These are phyloP conservation scores for Aphanocladium album DNA, from an alignment of 2,329 filamentous ascomycete species.

Conservation along the genomic window DNA sequence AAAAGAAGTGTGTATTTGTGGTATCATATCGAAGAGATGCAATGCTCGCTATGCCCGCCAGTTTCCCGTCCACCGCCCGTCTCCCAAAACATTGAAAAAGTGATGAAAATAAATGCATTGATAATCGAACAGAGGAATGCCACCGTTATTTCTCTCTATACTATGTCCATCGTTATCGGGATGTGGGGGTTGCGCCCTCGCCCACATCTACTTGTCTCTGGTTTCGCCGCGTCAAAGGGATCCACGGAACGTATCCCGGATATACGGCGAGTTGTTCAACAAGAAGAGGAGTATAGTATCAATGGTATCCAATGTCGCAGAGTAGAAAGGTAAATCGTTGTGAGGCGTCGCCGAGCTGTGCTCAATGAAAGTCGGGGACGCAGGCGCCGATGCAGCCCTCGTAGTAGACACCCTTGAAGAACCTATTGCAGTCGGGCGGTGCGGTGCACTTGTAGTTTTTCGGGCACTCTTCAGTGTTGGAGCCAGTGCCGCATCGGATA, in stretches of 20 bases:
- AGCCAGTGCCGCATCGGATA: slow-evolving; percentile 12
- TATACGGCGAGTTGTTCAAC: not conserved
- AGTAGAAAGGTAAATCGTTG: not conserved
- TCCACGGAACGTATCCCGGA: too few relatives aligned
- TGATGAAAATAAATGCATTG: not conserved
- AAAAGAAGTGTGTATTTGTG: not conserved
- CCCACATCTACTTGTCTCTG: not conserved
- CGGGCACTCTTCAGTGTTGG: slow-evolving; percentile 10
- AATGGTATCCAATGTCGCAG: not conserved
- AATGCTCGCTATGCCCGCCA: not conserved
- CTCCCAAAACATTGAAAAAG: not conserved
- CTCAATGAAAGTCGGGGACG: slow-evolving; percentile 3
- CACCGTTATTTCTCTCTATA: not conserved
- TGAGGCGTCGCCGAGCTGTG: not conserved
- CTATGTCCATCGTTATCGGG: not conserved
- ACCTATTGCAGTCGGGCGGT: slow-evolving; percentile 7
- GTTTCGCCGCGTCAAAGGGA: not conserved
- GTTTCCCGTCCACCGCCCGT: not conserved
- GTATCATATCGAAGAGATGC: not conserved
- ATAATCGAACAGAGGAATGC: not conserved
- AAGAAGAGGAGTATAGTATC: not conserved
- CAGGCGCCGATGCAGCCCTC: slow-evolving; percentile 12
- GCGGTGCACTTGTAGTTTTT: slow-evolving; percentile 9
- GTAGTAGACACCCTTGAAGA: slow-evolving; percentile 10
- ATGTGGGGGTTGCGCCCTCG: slow-evolving; percentile 3